Percentiles rank a stretch among this genome's conserved stretches.
phyloP scores from a whole-genome alignment of 176 grass and related monocot genomes.

The Aegilops umbellulata region DNA sequence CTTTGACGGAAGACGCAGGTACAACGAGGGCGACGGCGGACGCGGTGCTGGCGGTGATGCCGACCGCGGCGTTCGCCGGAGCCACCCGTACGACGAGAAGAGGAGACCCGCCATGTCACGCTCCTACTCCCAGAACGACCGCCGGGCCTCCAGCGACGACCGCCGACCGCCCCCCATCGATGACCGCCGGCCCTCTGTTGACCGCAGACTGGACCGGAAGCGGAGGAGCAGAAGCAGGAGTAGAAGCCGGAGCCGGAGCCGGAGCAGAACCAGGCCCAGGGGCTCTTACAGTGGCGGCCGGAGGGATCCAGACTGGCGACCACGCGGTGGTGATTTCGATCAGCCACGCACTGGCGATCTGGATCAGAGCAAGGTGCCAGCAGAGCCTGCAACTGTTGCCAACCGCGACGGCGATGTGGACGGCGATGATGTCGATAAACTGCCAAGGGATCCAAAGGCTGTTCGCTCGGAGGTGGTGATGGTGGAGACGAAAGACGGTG shows the following conservation, averaged over 20 bases:
- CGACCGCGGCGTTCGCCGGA: constrained; percentile 27
- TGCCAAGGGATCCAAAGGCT: background rate
- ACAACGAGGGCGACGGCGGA: background rate
- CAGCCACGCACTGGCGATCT: background rate
- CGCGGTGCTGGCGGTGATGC: background rate
- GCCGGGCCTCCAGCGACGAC: background rate
- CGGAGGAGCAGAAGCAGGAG: constrained; percentile 38
- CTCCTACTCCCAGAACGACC: constrained; percentile 50
- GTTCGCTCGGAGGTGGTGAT: constrained; percentile 21
- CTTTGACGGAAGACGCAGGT: constrained; percentile 41
- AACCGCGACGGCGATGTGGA: background rate
- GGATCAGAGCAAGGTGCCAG: constrained; percentile 19
- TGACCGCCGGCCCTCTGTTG: background rate
- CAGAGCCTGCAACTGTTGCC: background rate
- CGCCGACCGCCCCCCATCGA: background rate
- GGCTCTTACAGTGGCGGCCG: background rate
- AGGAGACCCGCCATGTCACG: constrained; percentile 35
- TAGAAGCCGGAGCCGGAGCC: constrained; percentile 20
- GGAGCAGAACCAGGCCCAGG: constrained; percentile 33
- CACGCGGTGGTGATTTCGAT: constrained; percentile 20
- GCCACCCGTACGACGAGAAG: constrained; percentile 17
- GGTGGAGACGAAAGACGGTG: constrained; percentile 5
- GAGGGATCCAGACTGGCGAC: constrained; percentile 28
- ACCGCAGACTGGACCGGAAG: constrained; percentile 35
- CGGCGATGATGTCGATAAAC: background rate